Conservation (phyloP, 2,329 filamentous ascomycete genomes). For the Alternaria triticina region DNA sequence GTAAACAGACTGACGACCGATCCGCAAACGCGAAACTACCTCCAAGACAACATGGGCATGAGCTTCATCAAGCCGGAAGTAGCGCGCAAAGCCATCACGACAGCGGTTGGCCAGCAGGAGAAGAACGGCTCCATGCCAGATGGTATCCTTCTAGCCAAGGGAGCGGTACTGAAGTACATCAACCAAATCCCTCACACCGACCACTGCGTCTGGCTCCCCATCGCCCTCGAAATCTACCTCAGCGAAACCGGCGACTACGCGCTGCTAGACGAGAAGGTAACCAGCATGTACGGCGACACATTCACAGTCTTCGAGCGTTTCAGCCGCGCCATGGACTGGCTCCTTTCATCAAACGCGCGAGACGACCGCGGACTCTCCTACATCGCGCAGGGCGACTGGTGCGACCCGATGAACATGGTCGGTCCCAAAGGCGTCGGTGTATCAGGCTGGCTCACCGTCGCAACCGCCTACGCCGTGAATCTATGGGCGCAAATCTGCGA, state of each 20-base stretch:
- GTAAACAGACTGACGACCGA: conserved; percentile 65
- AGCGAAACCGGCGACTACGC: conserved; percentile 62
- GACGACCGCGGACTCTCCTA: conserved; percentile 63
- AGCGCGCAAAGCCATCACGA: conserved; percentile 58
- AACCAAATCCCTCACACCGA: conserved; percentile 67
- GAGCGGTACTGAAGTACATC: conserved; percentile 65
- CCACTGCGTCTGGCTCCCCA: conserved; percentile 65
- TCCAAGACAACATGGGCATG: conserved; percentile 69
- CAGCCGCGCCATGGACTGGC: conserved; percentile 64
- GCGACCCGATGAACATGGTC: conserved; percentile 69
- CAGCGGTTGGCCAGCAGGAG: conserved; percentile 61
- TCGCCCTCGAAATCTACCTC: conserved; percentile 62
- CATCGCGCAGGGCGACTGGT: conserved; percentile 67
- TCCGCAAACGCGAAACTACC: conserved; percentile 65
- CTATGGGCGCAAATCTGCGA: conserved; percentile 62
- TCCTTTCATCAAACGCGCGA: conserved; percentile 53
- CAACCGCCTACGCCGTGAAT: conserved; percentile 60
- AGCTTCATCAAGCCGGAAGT: conserved; percentile 61
- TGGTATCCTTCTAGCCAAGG: conserved; percentile 61
- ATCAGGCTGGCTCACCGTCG: conserved; percentile 65
- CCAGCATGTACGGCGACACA: conserved; percentile 52
- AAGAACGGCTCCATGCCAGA: conserved; percentile 64
- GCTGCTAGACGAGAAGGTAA: conserved; percentile 55
- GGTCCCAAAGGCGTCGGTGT: conserved; percentile 64
- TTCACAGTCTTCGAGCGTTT: conserved; percentile 63